phyloP scores from a whole-genome alignment of 2,329 filamentous ascomycete species.

The Sarocladium brachiariae region DNA sequence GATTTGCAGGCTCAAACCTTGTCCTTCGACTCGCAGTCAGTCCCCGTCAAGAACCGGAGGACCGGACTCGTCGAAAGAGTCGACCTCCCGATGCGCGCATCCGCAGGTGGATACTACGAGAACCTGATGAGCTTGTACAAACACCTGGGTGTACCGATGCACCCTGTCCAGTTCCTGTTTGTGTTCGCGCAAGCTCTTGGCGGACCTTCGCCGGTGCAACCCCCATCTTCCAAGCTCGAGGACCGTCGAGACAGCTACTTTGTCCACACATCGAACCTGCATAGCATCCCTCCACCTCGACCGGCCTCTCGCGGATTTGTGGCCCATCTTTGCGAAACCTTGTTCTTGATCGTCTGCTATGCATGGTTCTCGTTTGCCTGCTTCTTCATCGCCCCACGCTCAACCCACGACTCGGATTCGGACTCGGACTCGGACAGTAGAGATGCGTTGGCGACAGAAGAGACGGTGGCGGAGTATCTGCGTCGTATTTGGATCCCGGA shows the following conservation, averaged over 20 bases:
- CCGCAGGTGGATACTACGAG: constrained; percentile 40
- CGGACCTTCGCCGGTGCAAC: background rate
- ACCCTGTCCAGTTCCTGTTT: constrained; percentile 45
- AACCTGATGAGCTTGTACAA: constrained; percentile 51
- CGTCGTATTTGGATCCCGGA: constrained; percentile 41
- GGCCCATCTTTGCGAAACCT: constrained; percentile 34
- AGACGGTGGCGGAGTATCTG: constrained; percentile 43
- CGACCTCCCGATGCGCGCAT: constrained; percentile 32
- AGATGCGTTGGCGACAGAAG: too few relatives aligned
- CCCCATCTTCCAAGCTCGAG: constrained; percentile 2
- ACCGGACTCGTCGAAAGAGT: constrained; percentile 26
- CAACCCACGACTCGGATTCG: background rate
- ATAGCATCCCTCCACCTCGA: constrained; percentile 37
- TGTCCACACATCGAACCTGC: constrained; percentile 47
- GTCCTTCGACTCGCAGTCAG: constrained; percentile 32
- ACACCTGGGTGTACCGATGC: constrained; percentile 42
- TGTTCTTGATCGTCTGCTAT: constrained; percentile 41
- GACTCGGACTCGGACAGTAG: too few relatives aligned
- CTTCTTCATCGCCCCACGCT: constrained; percentile 35
- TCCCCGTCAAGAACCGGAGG: constrained; percentile 25
- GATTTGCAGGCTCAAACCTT: constrained; percentile 23
- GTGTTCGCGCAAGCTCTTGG: constrained; percentile 34
- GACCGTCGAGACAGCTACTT: constrained; percentile 34
- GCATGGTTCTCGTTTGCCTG: constrained; percentile 47
- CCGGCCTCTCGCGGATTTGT: constrained; percentile 29